A percentile compares a stretch with the other conserved stretches of the same genome.
These are phyloP conservation scores for Skeletonema potamos DNA, from an alignment of 108 stramenopile genomes.

Conservation along the genomic window DNA sequence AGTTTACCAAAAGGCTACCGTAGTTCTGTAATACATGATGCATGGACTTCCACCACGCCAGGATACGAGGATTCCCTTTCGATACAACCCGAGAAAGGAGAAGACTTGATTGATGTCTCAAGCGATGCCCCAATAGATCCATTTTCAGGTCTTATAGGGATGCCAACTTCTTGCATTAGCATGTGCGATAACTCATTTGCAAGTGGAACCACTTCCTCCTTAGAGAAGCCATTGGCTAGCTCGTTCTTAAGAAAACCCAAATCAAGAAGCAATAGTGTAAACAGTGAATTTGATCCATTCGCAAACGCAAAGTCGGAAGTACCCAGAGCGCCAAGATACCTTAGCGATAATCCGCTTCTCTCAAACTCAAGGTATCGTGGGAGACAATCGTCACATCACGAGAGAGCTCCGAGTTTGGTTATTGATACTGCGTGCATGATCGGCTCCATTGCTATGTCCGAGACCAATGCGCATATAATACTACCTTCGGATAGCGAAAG, in stretches of 20 bases:
- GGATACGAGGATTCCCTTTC: background rate
- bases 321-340: constrained; percentile 2
- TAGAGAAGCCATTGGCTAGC: background rate
- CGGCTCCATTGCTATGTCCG: constrained; percentile 8
- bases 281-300: constrained; percentile 5
- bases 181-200: constrained; percentile 3
- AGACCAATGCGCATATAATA: constrained; percentile 2
- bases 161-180: background rate
- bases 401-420: background rate
- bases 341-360: background rate
- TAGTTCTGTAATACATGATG: background rate
- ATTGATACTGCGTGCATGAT: constrained; percentile 24
- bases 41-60: background rate
- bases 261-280: background rate
- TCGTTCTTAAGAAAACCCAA: background rate
- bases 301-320: background rate
- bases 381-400: background rate
- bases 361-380: background rate
- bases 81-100: background rate
- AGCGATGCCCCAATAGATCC: constrained; percentile 2
- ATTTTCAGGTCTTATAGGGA: constrained; percentile 1
- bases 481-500: background rate
- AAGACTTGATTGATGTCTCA: constrained; percentile 24
- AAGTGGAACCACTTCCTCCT: background rate
- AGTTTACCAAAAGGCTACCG: background rate